Conservation (phyloP, 176 grass and related monocot species). For the Pontederia crassipes region DNA sequence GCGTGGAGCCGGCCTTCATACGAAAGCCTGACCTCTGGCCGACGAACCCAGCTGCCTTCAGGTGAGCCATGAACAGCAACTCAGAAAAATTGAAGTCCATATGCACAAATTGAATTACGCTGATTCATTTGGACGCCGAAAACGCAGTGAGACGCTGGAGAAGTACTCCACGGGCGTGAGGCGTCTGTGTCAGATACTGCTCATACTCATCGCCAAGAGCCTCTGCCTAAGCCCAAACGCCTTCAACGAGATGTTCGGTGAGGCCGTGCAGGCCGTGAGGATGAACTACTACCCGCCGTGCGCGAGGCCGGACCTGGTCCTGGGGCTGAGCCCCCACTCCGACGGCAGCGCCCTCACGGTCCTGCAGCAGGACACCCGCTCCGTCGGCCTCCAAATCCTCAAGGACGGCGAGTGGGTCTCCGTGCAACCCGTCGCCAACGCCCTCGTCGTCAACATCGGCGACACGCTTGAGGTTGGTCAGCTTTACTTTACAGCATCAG, state of each 20-base stretch:
- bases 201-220: constrained; percentile 37
- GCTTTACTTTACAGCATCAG: background rate
- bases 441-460: constrained; percentile 66
- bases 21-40: constrained; percentile 66
- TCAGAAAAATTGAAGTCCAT: no score
- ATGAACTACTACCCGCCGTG: constrained; percentile 89
- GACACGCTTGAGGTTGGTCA: constrained; percentile 44
- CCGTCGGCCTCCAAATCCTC: constrained; percentile 58
- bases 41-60: constrained; percentile 34
- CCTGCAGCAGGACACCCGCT: constrained; percentile 60
- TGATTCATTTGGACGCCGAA: no score
- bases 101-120: no score
- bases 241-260: constrained; percentile 61
- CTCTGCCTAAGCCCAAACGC: constrained; percentile 29
- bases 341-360: constrained; percentile 86
- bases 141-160: constrained; percentile 35
- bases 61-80: background rate
- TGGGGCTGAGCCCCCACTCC: constrained; percentile 76
- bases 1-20: constrained; percentile 48
- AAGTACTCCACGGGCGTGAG: constrained; percentile 51
- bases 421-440: constrained; percentile 36
- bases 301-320: constrained; percentile 51
- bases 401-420: constrained; percentile 41
- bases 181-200: constrained; percentile 35
- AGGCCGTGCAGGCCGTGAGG: constrained; percentile 74